phyloP scores from a whole-genome alignment of 257 asterid genomes.

The Cruciata laevipes region DNA sequence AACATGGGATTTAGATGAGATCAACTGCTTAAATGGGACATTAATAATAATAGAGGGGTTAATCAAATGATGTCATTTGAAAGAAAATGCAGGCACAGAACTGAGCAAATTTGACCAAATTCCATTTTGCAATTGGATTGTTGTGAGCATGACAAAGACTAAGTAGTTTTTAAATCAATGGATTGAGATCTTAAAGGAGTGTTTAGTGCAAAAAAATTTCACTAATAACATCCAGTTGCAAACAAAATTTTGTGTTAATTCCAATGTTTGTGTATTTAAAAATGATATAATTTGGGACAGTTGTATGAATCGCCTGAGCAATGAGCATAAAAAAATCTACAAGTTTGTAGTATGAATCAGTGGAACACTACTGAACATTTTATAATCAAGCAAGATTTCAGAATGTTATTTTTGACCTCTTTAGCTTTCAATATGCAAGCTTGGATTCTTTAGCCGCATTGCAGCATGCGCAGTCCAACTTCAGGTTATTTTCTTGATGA shows the following conservation, averaged over 20 bases:
- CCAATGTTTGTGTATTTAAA: conserved; percentile 8
- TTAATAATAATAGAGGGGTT: conserved; percentile 15
- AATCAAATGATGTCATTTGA: conserved; percentile 20
- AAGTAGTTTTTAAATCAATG: conserved; percentile 20
- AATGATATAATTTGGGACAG: background rate
- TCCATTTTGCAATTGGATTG: background rate
- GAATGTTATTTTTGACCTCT: background rate
- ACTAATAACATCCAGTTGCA: conserved; percentile 31
- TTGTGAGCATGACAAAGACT: conserved; percentile 22
- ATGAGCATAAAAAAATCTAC: too few species aligned
- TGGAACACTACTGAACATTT: background rate
- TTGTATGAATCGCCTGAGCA: conserved; percentile 18
- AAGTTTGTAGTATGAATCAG: background rate
- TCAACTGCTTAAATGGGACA: background rate
- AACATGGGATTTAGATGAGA: background rate
- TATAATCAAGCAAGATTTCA: background rate
- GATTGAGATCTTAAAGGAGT: conserved; percentile 38
- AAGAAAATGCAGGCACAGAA: conserved; percentile 2
- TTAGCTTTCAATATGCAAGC: conserved; percentile 15
- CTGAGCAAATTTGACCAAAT: conserved; percentile 19
- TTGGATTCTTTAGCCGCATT: conserved; percentile 45
- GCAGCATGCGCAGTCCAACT: conserved; percentile 17
- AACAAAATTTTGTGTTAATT: conserved; percentile 27
- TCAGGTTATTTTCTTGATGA: background rate
- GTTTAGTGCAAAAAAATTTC: conserved; percentile 16